Evolutionary conservation across 2,329 filamentous ascomycete genomes (phyloP), one percentile per base, ranked within the genome.

Genomic region (Fusarium sp.): DNA sequence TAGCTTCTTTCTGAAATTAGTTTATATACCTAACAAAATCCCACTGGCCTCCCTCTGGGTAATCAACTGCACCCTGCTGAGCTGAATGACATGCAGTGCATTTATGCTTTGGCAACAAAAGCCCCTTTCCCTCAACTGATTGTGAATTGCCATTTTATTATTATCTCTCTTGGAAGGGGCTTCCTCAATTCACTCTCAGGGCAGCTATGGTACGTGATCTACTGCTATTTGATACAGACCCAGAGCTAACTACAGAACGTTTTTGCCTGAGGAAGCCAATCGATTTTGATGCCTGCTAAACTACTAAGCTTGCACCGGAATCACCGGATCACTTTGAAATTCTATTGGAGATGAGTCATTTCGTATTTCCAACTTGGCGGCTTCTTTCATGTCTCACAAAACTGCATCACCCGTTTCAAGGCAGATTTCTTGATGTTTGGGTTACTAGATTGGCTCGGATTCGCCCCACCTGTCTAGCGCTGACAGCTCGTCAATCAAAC

Each of bases 1-100:
- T 59, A 10, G 6, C 0, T 0, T 0, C 0, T 0, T 0, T 4
- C 7, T 6, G 11, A 7, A 0, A 2, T 14, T 1, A 0, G 0
- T 0, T 1, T 26, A 36, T 42, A 24, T 9, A 3, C 4, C 14
- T 8, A 1, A 0, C 2, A 1, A 6, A 1, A 1, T 1, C 7
- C 4, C 2, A 18, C n/a, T 11, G 32, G 50, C 10, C 3, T 20
- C 3, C 4, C 12, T 6, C 3, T 8, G 8, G 8, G 12, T 7
- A 24, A 14, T 18, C 6, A 20, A 10, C 10, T 20, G 17, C 12
- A 8, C 6, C n/a, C 15, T 6, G 17, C 32, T 35, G 9, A 20
- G 11, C 48, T 1, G 3, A 2, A 15, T 4, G 3, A 8, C 11
- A 3, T 11, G 9, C 22, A 51, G 22, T 35, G 15, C 2, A 35